Percentiles rank a stretch among this genome's conserved stretches.
Conservation (phyloP, 345 rosid genomes). For the Eucalyptus caleyi region DNA sequence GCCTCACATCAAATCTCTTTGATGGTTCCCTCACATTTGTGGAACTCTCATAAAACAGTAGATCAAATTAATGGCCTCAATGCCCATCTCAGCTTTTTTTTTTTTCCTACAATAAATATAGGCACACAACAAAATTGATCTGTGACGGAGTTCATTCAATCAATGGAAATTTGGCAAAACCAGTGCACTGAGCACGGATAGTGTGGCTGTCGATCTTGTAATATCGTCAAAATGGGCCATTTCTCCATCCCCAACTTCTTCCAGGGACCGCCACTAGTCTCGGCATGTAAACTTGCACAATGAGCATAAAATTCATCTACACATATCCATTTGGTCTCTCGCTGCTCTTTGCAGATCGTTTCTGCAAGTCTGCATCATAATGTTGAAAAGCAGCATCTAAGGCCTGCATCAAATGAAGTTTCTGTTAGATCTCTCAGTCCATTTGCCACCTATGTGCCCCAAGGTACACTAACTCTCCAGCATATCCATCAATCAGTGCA, state of each 20-base stretch:
- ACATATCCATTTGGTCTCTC: constrained; percentile 15
- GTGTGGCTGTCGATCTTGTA: neutral
- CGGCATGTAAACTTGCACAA: neutral
- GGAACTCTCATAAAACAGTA: neutral
- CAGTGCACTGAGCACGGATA: neutral
- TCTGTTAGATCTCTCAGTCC: neutral
- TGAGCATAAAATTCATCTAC: neutral
- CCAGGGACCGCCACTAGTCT: neutral
- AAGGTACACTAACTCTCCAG: neutral
- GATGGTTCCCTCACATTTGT: neutral
- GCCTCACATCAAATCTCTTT: neutral
- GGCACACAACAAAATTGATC: neutral
- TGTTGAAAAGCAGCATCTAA: constrained; percentile 28
- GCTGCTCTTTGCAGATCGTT: constrained; percentile 10
- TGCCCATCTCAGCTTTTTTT: neutral
- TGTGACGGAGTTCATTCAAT: neutral
- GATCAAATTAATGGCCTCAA: neutral
- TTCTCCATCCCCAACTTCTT: neutral
- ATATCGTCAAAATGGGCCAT: neutral
- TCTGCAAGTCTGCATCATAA: constrained; percentile 20
- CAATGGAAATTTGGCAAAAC: neutral
- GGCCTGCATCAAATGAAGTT: constrained; percentile 5
- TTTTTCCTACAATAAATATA: neutral
- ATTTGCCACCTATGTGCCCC: neutral
- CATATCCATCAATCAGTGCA: neutral